Base-by-base conservation (phyloP, 108 stramenopile species). In the Epipyxis sp. region DNA sequence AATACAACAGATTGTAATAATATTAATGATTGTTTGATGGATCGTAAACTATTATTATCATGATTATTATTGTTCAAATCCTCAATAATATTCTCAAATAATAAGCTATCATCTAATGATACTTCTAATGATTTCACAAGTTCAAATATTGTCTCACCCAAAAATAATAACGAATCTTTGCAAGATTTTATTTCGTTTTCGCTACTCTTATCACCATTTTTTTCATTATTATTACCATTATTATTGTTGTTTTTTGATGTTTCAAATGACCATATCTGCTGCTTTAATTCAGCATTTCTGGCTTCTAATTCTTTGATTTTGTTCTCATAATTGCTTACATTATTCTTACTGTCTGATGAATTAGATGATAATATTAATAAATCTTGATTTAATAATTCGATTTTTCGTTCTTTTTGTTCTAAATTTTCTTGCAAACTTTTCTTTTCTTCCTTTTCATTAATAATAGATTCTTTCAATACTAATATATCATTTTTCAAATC, bases 321-420 rank as follows among this genome's bases (percentile, higher is more conserved):
- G 20, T 50, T 50, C 20, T 50, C 20, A 50, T 13, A 20, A 13
- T 50, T 50, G 6, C 13, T 50, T 6, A 50, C 20, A 50, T 20
- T 50, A 50, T 50, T 20, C 6, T 50, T 20, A 50, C 20, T 50
- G 20, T 13, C 20, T 50, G 46, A 13, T 50, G 46, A n/a, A n/a
- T n/a, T 50, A 13, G 46, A 50, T 13, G 10, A 32, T 37, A 65
- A 65, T 37, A 6, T 37, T 6, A 37, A 32, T 37, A 65, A 65
- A 10, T 65, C 71, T 43, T 42, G 40, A 43, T 74, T 42, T 34
- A 74, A 57, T 42, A 54, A 6, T 27, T 42, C 10, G 3, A 74
- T 35, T 37, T 74, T 74, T 35, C 42, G 46, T 43, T 74, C 32
- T 37, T 42, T 39, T 35, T 39, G 71, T 10, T 74, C 34, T 6